Evolutionary conservation across 768 basidiomycete species (phyloP), one percentile per base, ranked within the genome.

Genomic region (Tylopilus cervinicoccineus): DNA sequence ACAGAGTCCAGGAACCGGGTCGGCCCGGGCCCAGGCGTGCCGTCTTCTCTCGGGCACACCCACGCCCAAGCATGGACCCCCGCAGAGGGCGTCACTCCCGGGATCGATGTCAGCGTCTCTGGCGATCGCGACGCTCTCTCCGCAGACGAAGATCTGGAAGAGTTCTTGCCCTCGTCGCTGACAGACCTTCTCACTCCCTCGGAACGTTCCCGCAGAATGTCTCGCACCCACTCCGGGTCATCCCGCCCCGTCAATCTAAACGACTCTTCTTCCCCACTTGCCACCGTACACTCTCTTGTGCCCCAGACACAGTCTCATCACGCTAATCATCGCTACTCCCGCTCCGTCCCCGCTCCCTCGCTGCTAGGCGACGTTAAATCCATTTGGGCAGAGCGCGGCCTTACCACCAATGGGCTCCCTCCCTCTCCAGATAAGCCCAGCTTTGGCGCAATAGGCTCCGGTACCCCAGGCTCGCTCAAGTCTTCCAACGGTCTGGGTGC

Each of bases 111-210:
- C 22, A 57, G 46, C 38, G 11, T 64, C 19, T 51, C 77, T 70
- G 54, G 38, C 37, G 77, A 78, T 0, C 77, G 76, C 7, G 83
- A 83, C 17, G 20, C 41, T 7, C 32, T 56, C 12, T 33, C 43
- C 5, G 34, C 41, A 23, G 87, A 86, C 41, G 90, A 83, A 38
- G 89, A 93, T 55, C 62, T 90, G 40, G 91, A 93, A 60, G 93
- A 93, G 48, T 88, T 97, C 64, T 65, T 98, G 26, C 95, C 95
- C 0, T 84, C 88, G 46, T 89, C 86, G 5, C 71, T 98, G 39
- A 90, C 83, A 23, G 94, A 97, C 51, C 75, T 98, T 7, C 72
- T 98, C 39, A 95, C 93, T 0, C 89, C 90, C 0, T 86, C 85
- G 56, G 95, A 97, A 69, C 77, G 85, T 54, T 86, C 80, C 27